A percentile compares a stretch with the other conserved stretches of the same genome.
Conservation (phyloP, 2,329 filamentous ascomycete genomes). For the Seiridium cupressi region DNA sequence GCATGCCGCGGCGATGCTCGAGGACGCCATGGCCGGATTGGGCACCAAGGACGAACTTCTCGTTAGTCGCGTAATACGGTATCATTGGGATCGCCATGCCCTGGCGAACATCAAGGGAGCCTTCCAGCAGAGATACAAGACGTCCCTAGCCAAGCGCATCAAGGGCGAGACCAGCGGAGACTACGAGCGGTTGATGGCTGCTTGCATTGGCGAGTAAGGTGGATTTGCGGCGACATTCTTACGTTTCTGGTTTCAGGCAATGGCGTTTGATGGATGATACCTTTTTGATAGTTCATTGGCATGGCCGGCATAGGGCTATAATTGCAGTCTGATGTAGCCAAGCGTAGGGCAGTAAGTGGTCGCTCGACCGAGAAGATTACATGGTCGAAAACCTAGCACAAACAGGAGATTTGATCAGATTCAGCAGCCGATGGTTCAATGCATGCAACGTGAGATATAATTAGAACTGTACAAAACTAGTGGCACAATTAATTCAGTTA, state of each 20-base stretch:
- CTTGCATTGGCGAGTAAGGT: slow-evolving; percentile 51
- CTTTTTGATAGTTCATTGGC: not conserved
- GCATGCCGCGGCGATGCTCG: slow-evolving; percentile 79
- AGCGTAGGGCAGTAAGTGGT: not conserved
- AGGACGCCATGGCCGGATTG: slow-evolving; percentile 80
- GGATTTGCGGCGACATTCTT: slow-evolving; percentile 6
- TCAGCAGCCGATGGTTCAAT: too few relatives aligned
- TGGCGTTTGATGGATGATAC: slow-evolving; percentile 3
- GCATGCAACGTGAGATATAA: too few relatives aligned
- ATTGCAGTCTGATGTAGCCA: not conserved
- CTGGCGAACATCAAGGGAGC: slow-evolving; percentile 76
- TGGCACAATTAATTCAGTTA: too few relatives aligned
- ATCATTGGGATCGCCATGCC: slow-evolving; percentile 78
- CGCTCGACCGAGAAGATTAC: too few relatives aligned
- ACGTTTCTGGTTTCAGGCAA: not conserved
- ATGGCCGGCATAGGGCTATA: not conserved
- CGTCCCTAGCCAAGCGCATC: slow-evolving; percentile 67
- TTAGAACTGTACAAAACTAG: too few relatives aligned
- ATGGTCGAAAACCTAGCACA: too few relatives aligned
- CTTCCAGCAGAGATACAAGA: slow-evolving; percentile 70
- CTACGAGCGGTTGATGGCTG: slow-evolving; percentile 75
- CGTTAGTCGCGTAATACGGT: slow-evolving; percentile 72
- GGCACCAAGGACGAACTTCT: slow-evolving; percentile 86
- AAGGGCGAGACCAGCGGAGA: slow-evolving; percentile 83
- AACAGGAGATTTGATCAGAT: too few relatives aligned